A percentile compares a stretch with the other conserved stretches of the same genome.
phyloP scores from a whole-genome alignment of 1,139 yeast species.

The Kazachstania sp. region DNA sequence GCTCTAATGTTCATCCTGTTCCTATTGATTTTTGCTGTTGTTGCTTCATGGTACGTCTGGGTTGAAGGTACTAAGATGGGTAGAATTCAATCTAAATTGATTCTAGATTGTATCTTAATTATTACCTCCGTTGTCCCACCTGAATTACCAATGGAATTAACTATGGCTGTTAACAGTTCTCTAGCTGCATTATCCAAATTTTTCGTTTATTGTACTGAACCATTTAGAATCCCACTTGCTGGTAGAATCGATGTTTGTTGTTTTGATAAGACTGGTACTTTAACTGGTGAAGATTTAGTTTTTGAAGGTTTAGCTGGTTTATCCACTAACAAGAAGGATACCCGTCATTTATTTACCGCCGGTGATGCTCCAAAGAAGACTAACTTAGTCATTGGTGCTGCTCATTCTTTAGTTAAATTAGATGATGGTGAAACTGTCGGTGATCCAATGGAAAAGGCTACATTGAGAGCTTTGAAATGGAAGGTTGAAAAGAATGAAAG shows the following conservation, averaged over 20 bases:
- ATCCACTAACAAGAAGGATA: constrained; percentile 37
- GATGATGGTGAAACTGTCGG: constrained; percentile 98
- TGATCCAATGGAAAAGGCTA: constrained; percentile 98
- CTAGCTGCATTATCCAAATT: constrained; percentile 78
- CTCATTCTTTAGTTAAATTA: constrained; percentile 87
- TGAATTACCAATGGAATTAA: constrained; percentile 96
- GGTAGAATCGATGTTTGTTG: constrained; percentile 98
- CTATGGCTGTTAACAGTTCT: constrained; percentile 94
- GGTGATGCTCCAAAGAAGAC: constrained; percentile 58
- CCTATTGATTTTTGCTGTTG: constrained; percentile 81
- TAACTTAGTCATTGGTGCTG: constrained; percentile 76
- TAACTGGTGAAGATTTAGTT: constrained; percentile 92
- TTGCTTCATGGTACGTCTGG: constrained; percentile 98
- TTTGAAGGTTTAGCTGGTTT: constrained; percentile 96
- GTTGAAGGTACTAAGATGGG: constrained; percentile 94
- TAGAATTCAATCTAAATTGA: constrained; percentile 85
- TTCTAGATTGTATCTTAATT: constrained; percentile 90
- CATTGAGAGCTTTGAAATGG: constrained; percentile 85
- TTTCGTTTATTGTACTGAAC: constrained; percentile 94
- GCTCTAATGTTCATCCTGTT: constrained; percentile 88
- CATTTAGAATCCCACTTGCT: constrained; percentile 94
- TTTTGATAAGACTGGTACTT: constrained; percentile 96
- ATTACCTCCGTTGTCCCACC: constrained; percentile 98
- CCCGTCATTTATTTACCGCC: constrained; percentile 51
- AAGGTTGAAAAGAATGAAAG: constrained; percentile 65